Evolutionary conservation across 139 green algal genomes (phyloP).

Genomic region (Tetraselmis chui): DNA sequence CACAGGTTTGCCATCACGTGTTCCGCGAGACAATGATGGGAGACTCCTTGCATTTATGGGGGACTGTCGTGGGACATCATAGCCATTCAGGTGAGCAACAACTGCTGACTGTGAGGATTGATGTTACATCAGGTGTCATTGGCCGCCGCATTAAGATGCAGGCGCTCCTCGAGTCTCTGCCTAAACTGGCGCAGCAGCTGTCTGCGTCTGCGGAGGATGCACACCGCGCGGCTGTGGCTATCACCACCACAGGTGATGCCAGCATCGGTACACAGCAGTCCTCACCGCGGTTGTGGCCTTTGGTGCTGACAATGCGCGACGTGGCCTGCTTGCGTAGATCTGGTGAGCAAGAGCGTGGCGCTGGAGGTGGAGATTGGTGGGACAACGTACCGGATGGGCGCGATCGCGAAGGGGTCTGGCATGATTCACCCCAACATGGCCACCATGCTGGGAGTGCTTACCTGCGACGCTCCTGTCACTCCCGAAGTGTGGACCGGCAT

Average conservation of each 20-base stretch:
- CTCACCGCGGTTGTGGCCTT: no score
- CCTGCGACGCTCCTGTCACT: slow-evolving; percentile 79
- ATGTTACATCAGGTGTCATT: no score
- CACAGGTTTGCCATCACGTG: slow-evolving; percentile 22
- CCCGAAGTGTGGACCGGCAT: slow-evolving; percentile 71
- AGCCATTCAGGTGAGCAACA: no score
- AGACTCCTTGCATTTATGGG: no score
- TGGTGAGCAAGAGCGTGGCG: slow-evolving; percentile 81
- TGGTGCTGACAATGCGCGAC: no score
- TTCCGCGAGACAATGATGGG: no score
- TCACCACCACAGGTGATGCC: slow-evolving; percentile 74
- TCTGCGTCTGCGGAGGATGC: slow-evolving; percentile 46
- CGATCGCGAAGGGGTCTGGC: slow-evolving; percentile 91
- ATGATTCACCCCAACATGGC: slow-evolving; percentile 99
- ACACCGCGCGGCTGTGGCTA: slow-evolving; percentile 71
- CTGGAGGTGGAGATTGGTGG: slow-evolving; percentile 65
- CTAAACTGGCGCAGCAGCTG: slow-evolving; percentile 58
- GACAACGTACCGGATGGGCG: slow-evolving; percentile 69
- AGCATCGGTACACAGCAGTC: no score
- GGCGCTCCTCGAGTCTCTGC: slow-evolving; percentile 65
- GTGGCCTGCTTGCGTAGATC: slow-evolving; percentile 40
- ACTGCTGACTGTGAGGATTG: no score
- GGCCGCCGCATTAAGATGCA: slow-evolving; percentile 93
- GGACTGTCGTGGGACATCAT: no score
- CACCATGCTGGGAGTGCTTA: slow-evolving; percentile 96